Evolutionary conservation across 495 filamentous ascomycete genomes (phyloP), one percentile per base, ranked within the genome.

Genomic region (Hypoxylon subgilvum): DNA sequence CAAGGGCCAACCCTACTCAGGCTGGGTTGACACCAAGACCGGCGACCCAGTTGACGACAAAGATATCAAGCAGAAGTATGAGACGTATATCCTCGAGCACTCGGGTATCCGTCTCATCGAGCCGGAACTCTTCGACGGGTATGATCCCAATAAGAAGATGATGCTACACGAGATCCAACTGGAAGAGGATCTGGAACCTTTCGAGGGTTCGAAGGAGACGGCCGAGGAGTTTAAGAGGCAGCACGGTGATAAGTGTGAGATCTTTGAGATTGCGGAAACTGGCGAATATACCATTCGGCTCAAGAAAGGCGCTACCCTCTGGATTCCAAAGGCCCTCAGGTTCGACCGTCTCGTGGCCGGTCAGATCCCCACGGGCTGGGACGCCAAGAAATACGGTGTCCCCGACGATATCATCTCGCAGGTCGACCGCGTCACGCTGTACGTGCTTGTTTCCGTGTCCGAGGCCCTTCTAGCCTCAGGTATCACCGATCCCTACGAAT

Each of bases 401-500:
- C 92, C 93, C 3, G 94, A 97, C 45, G 94, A 99, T 69, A 99
- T 99, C 66, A 92, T 97, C 68, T 87, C 87, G 38, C 94, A 99
- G 74, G 94, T 99, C 44, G 95, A 99, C 63, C 93, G 92, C 3
- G 91, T 96, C 42, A 96, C 95, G 3, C 80, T 99, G 31, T 97
- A 88, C 65, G 91, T 97, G 16, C 86, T 99, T 27, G 91, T 97
- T 49, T 92, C 91, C 56, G 93, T 91, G 25, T 91, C 88, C 3
- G 95, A 99, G 73, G 82, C 93, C 8, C 85, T 99, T 41, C 81
- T 97, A 31, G 85, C 91, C 0, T 85, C 92, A 43, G 94, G 94
- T 86, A 92, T 99, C 71, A 97, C 92, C n/a, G 95, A 99, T 72
- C 95, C 94, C 17, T 99, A 97, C 67, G 94, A 99, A 74, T 97